Base-by-base conservation (phyloP, 768 basidiomycete species). In the Clathrus columnatus region DNA sequence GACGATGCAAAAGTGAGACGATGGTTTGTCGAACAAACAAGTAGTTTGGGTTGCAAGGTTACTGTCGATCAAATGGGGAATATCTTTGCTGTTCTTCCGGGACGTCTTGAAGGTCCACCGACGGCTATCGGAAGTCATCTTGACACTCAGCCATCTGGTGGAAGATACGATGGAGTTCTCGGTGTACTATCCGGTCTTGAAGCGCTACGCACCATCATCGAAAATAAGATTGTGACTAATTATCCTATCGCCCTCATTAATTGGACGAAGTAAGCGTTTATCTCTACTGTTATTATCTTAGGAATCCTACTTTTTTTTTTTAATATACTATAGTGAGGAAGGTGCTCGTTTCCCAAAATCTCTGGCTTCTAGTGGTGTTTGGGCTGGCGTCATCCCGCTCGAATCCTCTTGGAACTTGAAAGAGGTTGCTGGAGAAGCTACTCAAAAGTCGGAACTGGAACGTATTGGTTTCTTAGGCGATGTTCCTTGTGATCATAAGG, bases 111-210 rank as follows among this genome's bases (percentile, higher is more conserved):
- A 7, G 46, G 51, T 21, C 57, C 57, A 8, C 61, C 61, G 29
- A 62, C 54, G 21, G 61, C 52, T 16, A 62, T 62, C 50, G 61
- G 61, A 16, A 57, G 54, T 27, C 61, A 62, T 51, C 60, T 62
- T 10, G 61, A 62, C 54, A 62, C 61, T 10, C 61, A 62, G 24
- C 61, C 61, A 4, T 51, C 60, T 20, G 61, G 61, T n/a, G 61
- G 61, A 10, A 61, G 54, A 48, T 62, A 62, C 48, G 61, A 62
- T 54, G 61, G 61, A 16, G 57, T 62, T 29, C 36, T 62, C 20
- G 61, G 61, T 26, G 60, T 62, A 1, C 30, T 58, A 18, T 50
- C 60, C 18, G 61, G 51, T 11, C 32, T 62, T 21, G 61, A 62
- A 52, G 61, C 52, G 16, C 28, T 62, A 26, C 49, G 54, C 16